Evolutionary conservation across 257 asterid genomes (phyloP).

Genomic region (Solanum raphanifolium): DNA sequence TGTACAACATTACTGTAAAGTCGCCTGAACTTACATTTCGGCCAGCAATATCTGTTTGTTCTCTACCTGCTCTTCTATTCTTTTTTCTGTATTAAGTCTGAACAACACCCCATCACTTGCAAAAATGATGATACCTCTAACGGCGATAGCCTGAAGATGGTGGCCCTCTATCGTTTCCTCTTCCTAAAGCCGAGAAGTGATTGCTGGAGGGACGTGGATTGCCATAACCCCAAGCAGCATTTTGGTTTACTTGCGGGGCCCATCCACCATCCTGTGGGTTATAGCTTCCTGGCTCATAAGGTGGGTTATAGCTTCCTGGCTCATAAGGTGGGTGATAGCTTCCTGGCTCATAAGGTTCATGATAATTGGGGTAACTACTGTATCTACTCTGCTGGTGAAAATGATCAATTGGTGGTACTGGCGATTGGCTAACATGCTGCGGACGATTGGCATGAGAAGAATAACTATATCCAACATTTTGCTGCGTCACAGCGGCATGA

Average conservation of each 20-base stretch:
- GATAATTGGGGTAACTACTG: slow-evolving; percentile 16
- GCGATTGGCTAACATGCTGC: slow-evolving; percentile 16
- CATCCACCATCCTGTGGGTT: slow-evolving; percentile 16
- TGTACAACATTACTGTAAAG: slow-evolving; percentile 13
- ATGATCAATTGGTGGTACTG: slow-evolving; percentile 23
- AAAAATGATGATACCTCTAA: slow-evolving; percentile 11
- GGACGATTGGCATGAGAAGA: slow-evolving; percentile 20
- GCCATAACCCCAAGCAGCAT: slow-evolving; percentile 38
- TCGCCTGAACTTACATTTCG: neutral
- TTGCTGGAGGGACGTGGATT: slow-evolving; percentile 43
- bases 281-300: slow-evolving; percentile 10
- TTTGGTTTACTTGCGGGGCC: slow-evolving; percentile 26
- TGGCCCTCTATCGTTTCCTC: slow-evolving; percentile 57
- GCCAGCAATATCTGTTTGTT: neutral
- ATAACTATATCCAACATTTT: slow-evolving; percentile 31
- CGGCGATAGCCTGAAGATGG: slow-evolving; percentile 46
- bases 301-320: slow-evolving; percentile 15
- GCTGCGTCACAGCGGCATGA: slow-evolving; percentile 27
- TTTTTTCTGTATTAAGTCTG: neutral
- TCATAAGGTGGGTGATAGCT: slow-evolving; percentile 3
- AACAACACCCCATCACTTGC: neutral
- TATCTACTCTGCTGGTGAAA: slow-evolving; percentile 27
- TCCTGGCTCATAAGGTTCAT: slow-evolving; percentile 31
- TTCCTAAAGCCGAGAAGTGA: slow-evolving; percentile 42
- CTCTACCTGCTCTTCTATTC: neutral